Percentiles rank a stretch among this genome's conserved stretches.
Evolutionary conservation across 2,329 filamentous ascomycete species (phyloP).

Genomic region (Ascomycota sp.): DNA sequence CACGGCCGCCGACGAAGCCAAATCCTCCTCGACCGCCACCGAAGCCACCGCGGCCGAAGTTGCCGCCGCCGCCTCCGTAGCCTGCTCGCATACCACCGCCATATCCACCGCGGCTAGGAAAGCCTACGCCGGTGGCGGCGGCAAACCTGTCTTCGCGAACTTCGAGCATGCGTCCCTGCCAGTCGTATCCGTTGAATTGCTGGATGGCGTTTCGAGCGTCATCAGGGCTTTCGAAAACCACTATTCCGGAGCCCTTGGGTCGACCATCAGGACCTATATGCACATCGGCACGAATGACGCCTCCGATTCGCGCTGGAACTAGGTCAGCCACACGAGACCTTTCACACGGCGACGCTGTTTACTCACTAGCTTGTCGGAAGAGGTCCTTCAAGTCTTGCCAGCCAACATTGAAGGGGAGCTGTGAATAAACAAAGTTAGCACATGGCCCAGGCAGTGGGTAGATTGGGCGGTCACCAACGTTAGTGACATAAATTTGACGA

Average conservation of each 20-base stretch:
- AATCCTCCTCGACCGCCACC: conserved; percentile 16
- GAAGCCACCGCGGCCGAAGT: conserved; percentile 25
- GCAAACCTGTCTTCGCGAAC: conserved; percentile 94
- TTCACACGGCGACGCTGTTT: no score
- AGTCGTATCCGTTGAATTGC: conserved; percentile 97
- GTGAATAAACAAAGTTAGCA: conserved; percentile 4
- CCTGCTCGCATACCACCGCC: conserved; percentile 38
- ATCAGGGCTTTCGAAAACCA: conserved; percentile 85
- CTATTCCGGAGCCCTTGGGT: conserved; percentile 91
- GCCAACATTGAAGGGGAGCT: conserved; percentile 94
- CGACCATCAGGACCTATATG: conserved; percentile 80
- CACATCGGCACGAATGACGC: conserved; percentile 86
- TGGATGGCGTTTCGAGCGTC: conserved; percentile 91
- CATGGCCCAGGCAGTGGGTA: neutral
- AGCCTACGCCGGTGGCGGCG: conserved; percentile 35
- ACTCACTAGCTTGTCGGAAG: conserved; percentile 91
- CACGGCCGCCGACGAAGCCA: conserved; percentile 19
- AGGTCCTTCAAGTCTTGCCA: conserved; percentile 99
- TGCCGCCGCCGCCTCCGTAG: conserved; percentile 31
- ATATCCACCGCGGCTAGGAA: conserved; percentile 36
- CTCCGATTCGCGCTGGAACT: conserved; percentile 35
- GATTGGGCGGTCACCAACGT: conserved; percentile 50
- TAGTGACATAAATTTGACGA: conserved; percentile 91
- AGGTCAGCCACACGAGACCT: no score
- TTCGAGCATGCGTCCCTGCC: conserved; percentile 84